These are phyloP conservation scores for Guadua angustifolia DNA, from an alignment of 176 grass and related monocot genomes.

Conservation along the genomic window DNA sequence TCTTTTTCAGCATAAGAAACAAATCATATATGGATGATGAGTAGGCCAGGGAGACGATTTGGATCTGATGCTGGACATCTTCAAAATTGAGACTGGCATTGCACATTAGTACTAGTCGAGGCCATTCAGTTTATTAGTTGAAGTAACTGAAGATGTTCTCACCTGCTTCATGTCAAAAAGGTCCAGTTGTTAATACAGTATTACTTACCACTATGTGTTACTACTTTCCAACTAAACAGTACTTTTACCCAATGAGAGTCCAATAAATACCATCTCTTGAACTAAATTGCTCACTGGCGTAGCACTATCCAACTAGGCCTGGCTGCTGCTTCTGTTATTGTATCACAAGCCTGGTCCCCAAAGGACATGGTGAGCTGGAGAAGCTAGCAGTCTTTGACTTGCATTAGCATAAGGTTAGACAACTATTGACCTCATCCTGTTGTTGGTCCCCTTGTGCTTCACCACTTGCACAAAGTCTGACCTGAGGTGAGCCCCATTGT, in stretches of 20 bases:
- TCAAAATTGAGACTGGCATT: constrained; percentile 33
- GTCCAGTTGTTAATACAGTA: constrained; percentile 14
- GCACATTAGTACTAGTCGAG: constrained; percentile 19
- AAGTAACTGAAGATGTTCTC: constrained; percentile 25
- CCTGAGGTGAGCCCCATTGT: not conserved
- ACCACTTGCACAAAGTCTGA: constrained; percentile 15
- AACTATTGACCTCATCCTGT: constrained; percentile 41
- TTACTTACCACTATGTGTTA: constrained; percentile 31
- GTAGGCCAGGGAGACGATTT: not conserved
- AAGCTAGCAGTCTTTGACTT: constrained; percentile 31
- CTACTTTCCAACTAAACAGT: constrained; percentile 39
- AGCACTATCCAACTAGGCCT: constrained; percentile 27
- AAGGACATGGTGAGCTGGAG: constrained; percentile 43
- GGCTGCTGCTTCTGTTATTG: constrained; percentile 28
- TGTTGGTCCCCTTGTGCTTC: constrained; percentile 35
- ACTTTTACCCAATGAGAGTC: not conserved
- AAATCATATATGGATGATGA: not conserved
- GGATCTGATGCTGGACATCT: constrained; percentile 34
- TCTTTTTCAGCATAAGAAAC: constrained; percentile 25
- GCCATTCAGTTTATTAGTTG: constrained; percentile 24
- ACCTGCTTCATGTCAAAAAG: constrained; percentile 34
- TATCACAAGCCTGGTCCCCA: constrained; percentile 35
- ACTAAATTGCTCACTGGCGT: not conserved
- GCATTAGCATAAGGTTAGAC: constrained; percentile 26
- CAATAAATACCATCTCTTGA: constrained; percentile 23